Evolutionary conservation across 768 basidiomycete species (phyloP).

Genomic region (Exidia glandulosa): DNA sequence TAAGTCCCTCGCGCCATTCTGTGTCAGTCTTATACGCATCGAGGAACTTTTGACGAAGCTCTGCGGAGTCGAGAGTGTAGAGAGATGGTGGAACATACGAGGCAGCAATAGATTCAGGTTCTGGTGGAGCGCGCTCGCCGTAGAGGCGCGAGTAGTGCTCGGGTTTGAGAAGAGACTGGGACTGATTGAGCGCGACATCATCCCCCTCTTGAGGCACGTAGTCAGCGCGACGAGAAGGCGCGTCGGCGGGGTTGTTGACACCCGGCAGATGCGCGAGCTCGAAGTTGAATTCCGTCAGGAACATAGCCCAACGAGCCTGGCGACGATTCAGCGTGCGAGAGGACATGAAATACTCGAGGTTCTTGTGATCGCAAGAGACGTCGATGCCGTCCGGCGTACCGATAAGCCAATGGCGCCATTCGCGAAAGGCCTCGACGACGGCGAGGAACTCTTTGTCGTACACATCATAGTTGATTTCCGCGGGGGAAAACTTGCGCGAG

Average conservation of each 20-base stretch:
- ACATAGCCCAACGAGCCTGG: slow-evolving; percentile 32
- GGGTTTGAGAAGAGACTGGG: background rate
- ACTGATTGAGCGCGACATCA: slow-evolving; percentile 10
- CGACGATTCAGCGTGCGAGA: slow-evolving; percentile 27
- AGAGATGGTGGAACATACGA: background rate
- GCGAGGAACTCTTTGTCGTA: slow-evolving; percentile 41
- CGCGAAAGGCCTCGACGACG: slow-evolving; percentile 23
- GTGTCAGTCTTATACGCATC: too few relatives aligned
- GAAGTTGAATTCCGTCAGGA: slow-evolving; percentile 26
- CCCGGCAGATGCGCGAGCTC: slow-evolving; percentile 7
- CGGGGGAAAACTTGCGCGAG: slow-evolving; percentile 19
- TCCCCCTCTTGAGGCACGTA: slow-evolving; percentile 7
- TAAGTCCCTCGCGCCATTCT: too few relatives aligned
- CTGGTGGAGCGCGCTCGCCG: too few relatives aligned
- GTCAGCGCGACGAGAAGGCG: slow-evolving; percentile 1
- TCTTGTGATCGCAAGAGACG: slow-evolving; percentile 26
- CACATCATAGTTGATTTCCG: slow-evolving; percentile 38
- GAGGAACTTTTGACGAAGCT: background rate
- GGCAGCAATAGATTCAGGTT: background rate
- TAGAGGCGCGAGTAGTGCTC: background rate
- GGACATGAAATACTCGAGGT: slow-evolving; percentile 32
- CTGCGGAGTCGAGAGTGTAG: background rate
- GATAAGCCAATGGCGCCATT: slow-evolving; percentile 24
- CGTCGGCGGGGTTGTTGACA: background rate
- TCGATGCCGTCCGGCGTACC: slow-evolving; percentile 12